Percentiles rank a stretch among this genome's conserved stretches.
Conservation (phyloP, 257 asterid species). For the Cinchona pubescens region DNA sequence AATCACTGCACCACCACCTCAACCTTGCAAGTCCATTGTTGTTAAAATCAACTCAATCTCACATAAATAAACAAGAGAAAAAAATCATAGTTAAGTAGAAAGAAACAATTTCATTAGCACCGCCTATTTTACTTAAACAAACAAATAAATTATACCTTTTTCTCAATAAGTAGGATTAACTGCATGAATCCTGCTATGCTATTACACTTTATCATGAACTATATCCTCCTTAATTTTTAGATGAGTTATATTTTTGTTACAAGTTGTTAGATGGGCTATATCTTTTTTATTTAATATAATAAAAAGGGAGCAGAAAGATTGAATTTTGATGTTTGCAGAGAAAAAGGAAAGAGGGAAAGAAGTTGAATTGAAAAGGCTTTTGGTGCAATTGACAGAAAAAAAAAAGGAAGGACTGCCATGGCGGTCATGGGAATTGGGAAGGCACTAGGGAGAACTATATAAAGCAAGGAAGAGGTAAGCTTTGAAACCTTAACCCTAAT, state of each 20-base stretch:
- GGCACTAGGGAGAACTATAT: not conserved
- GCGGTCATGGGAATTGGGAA: not conserved
- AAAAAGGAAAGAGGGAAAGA: not conserved
- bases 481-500: conserved; percentile 18
- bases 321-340: not conserved
- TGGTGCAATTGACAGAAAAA: not conserved
- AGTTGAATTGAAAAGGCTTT: not conserved
- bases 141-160: no score
- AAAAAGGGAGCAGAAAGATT: conserved; percentile 1
- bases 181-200: no score
- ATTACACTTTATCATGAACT: no score
- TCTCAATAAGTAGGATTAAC: no score
- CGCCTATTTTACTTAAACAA: no score
- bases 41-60: not conserved
- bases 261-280: no score
- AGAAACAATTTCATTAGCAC: no score
- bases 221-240: no score
- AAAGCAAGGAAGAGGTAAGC: not conserved
- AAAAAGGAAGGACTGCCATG: not conserved
- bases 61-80: not conserved
- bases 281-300: no score
- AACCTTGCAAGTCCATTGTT: not conserved
- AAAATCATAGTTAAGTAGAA: not conserved
- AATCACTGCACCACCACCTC: conserved; percentile 53
- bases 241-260: no score